Evolutionary conservation across 208 protist species (phyloP).

Genomic region (Jaenimonas drosophilae): DNA sequence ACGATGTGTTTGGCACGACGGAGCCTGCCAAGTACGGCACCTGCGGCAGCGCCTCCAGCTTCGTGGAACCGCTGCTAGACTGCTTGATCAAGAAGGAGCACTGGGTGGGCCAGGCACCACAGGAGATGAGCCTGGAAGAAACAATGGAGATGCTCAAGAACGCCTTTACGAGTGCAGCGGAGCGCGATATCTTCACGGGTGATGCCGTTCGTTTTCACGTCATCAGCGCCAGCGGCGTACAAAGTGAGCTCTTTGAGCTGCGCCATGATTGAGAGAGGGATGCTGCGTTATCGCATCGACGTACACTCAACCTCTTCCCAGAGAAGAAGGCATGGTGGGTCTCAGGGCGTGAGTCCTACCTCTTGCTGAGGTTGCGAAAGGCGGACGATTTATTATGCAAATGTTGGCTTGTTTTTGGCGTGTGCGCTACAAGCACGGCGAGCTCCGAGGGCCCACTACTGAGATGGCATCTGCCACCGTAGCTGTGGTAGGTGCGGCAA

Average conservation of each 20-base stretch:
- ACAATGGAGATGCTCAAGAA: constrained; percentile 92
- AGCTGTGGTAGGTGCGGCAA: too few species aligned
- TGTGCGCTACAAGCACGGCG: too few species aligned
- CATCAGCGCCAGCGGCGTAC: constrained; percentile 74
- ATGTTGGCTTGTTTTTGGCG: too few species aligned
- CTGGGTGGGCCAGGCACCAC: constrained; percentile 49
- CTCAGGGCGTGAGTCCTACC: too few species aligned
- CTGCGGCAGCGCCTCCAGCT: constrained; percentile 86
- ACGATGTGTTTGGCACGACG: constrained; percentile 97
- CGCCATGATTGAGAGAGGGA: constrained; percentile 40
- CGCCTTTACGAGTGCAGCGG: constrained; percentile 92
- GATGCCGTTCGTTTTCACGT: constrained; percentile 93
- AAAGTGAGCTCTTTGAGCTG: constrained; percentile 64
- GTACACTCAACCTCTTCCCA: constrained; percentile 5
- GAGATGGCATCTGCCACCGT: too few species aligned
- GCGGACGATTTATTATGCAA: too few species aligned
- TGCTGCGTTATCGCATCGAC: too few species aligned
- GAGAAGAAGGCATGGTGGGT: too few species aligned
- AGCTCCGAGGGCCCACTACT: too few species aligned
- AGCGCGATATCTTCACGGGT: constrained; percentile 97
- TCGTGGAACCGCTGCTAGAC: constrained; percentile 97
- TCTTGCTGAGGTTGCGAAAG: too few species aligned
- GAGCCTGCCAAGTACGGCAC: constrained; percentile 91
- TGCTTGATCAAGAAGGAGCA: constrained; percentile 89
- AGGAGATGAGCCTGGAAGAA: constrained; percentile 68